Evolutionary conservation across 2,329 filamentous ascomycete species (phyloP).

Genomic region (Trichoderma simmonsii): DNA sequence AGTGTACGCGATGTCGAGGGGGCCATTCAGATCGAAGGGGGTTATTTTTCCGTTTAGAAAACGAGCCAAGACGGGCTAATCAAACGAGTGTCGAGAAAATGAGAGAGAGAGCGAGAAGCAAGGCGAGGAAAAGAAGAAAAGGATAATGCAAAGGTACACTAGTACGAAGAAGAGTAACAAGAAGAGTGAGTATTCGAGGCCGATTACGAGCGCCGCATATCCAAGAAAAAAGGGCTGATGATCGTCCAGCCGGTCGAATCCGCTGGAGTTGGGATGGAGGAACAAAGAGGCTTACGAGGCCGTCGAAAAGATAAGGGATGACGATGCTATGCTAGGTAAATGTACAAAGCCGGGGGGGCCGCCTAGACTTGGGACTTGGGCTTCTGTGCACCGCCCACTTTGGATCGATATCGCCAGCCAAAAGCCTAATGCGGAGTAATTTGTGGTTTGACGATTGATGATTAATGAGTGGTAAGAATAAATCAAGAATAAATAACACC

Average conservation of each 20-base stretch:
- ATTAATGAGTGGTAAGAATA: not conserved
- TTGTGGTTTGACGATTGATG: not conserved
- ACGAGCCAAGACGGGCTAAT: not conserved
- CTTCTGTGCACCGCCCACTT: conserved; percentile 5
- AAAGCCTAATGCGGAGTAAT: not conserved
- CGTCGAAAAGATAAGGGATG: conserved; percentile 16
- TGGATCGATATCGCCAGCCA: not conserved
- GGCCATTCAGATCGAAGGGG: conserved; percentile 16
- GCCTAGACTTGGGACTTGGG: not conserved
- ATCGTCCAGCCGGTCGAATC: not conserved
- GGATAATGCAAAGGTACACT: not conserved
- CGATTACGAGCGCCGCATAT: not conserved
- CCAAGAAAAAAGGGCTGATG: not conserved
- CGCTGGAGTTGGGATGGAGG: not conserved
- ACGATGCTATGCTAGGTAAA: not conserved
- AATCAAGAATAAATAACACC: not conserved
- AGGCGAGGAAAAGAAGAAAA: not conserved
- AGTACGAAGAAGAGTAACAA: not conserved
- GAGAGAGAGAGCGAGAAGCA: not conserved
- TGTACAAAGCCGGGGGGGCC: conserved; percentile 11
- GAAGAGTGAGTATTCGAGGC: not conserved
- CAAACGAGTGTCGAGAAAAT: conserved; percentile 17
- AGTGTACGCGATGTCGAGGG: conserved; percentile 12
- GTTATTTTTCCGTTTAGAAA: not conserved
- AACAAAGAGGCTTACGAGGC: conserved; percentile 10